Evolutionary conservation across 441 rosid genomes (phyloP).

Genomic region (Mallotus japonicus): DNA sequence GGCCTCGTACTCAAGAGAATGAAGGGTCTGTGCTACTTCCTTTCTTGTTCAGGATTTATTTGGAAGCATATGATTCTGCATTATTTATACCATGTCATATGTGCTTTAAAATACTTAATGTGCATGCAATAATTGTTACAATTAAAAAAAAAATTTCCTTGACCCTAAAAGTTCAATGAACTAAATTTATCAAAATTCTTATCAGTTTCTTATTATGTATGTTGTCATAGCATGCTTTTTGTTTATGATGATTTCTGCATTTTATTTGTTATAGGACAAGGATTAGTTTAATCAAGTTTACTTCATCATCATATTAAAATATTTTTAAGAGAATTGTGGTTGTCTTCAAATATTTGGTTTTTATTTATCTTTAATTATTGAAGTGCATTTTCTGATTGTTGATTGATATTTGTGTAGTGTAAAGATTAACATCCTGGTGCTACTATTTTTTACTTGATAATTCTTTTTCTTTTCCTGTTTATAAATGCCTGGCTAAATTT

Average conservation of each 20-base stretch:
- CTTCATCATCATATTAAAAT: too few species aligned
- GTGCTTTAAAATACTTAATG: neutral
- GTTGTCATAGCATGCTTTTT: neutral
- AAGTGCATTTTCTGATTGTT: neutral
- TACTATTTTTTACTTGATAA: neutral
- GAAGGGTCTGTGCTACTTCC: slow-evolving; percentile 66
- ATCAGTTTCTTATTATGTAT: neutral
- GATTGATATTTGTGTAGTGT: neutral
- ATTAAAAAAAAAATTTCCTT: too few species aligned
- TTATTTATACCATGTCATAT: slow-evolving; percentile 10
- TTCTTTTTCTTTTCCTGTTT: neutral
- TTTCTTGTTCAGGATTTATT: slow-evolving; percentile 20
- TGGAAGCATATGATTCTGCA: slow-evolving; percentile 22
- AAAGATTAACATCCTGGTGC: neutral
- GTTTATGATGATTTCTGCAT: slow-evolving; percentile 3
- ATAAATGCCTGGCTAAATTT: neutral
- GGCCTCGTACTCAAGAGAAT: slow-evolving; percentile 68
- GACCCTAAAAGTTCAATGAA: neutral
- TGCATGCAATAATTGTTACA: neutral
- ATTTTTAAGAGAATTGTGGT: neutral
- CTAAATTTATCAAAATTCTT: neutral
- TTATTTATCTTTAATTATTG: slow-evolving; percentile 1
- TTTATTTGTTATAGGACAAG: neutral
- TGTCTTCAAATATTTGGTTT: slow-evolving; percentile 4
- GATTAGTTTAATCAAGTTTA: neutral